phyloP scores from a whole-genome alignment of 495 filamentous ascomycete species.

The Aspergillus ellipticus region DNA sequence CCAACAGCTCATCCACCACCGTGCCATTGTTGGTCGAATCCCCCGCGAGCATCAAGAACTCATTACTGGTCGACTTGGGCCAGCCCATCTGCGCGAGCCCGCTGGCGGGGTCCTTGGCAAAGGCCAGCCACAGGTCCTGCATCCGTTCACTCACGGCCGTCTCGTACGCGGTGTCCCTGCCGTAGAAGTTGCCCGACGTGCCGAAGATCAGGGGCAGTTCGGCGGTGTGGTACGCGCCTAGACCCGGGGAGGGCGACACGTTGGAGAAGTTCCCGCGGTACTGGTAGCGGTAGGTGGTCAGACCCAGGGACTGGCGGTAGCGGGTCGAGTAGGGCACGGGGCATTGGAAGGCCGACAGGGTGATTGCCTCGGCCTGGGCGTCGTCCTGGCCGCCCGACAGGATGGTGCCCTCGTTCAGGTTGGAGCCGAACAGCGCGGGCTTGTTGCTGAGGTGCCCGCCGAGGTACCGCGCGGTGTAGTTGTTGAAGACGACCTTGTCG shows the following conservation, averaged over 20 bases:
- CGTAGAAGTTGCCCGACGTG: background rate
- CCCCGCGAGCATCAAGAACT: background rate
- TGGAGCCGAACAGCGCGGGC: slow-evolving; percentile 25
- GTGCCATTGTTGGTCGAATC: background rate
- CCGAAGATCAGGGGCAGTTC: background rate
- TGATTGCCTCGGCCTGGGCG: background rate
- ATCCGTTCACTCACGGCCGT: background rate
- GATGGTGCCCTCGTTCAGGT: background rate
- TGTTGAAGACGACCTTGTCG: slow-evolving; percentile 14
- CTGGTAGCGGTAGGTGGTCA: slow-evolving; percentile 30
- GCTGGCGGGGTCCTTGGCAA: background rate
- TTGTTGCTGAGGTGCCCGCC: slow-evolving; percentile 5
- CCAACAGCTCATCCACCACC: background rate
- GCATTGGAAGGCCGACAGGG: background rate
- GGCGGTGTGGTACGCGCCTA: background rate
- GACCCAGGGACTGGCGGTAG: slow-evolving; percentile 8
- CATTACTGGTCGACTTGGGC: background rate
- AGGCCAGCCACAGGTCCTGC: background rate
- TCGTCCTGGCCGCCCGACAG: background rate
- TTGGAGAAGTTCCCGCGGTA: slow-evolving; percentile 31
- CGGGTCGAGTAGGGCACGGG: background rate
- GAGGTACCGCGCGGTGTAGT: slow-evolving; percentile 32
- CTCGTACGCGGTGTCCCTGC: background rate
- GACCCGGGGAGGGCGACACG: background rate
- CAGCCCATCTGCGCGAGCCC: background rate